Base-by-base conservation (phyloP, 2,329 filamentous ascomycete genomes). In the Madurella fahalii region DNA sequence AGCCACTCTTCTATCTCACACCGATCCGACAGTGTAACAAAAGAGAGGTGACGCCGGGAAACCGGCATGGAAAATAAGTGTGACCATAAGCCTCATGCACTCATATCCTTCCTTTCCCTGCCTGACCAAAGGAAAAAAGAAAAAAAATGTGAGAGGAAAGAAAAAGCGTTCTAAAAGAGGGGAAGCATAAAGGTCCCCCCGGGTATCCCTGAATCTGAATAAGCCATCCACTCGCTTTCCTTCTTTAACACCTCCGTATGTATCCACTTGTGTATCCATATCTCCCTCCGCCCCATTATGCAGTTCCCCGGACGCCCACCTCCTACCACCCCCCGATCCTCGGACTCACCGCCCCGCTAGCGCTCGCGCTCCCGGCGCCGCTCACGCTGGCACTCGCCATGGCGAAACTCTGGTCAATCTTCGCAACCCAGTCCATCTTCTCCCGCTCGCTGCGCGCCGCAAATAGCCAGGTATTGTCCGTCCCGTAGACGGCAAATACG, bases 361-460 rank as follows among this genome's bases (percentile, higher is more conserved):
- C 56, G 5, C 37, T 54, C 32, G 67, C 71, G 17, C 69, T 66
- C 15, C 69, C 69, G 58, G 71, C 76, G 40, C 61, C 63, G 58
- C 69, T 66, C 15, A 69, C 69, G 58, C 72, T 76, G 41, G 60
- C 63, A 58, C 76, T 79, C 42, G 73, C 74, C 52, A 70, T 74
- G 11, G 71, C 70, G 62, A 80, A 83, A 49, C 86, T 89, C 76
- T 96, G 88, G 71, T 99, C 94, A 63, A 99, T 90, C 66, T 88
- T 87, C 71, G 95, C 82, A 63, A 99, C 96, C 94, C 94, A 99
- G 69, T 97, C 94, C 63, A 92, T 86, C 77, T 96, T 96, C 71
- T 96, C 92, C 47, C 86, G 81, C 74, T 96, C 93, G 64, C 85
- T 93, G 55, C 91, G 81, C 20, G 91, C 89, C 13, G 91, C 90